Percentiles rank a stretch among this genome's conserved stretches.
These are phyloP conservation scores for Leishmania aethiopica DNA, from an alignment of 208 protist species.

Conservation along the genomic window DNA sequence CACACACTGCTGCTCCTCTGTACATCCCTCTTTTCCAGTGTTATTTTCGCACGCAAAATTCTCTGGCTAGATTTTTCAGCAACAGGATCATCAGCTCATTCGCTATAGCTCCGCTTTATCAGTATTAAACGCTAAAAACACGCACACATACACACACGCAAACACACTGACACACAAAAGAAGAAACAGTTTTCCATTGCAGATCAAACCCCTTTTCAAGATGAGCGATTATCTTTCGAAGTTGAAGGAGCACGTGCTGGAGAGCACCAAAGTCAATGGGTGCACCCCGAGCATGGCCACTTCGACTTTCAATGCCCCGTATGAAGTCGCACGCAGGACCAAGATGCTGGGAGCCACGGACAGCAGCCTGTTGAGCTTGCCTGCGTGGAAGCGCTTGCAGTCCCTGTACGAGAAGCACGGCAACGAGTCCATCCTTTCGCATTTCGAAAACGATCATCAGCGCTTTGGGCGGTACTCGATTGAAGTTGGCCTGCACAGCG, in stretches of 20 bases:
- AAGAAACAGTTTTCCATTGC: neutral
- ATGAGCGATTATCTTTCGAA: conserved; percentile 59
- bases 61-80: neutral
- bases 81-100: neutral
- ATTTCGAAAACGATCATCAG: conserved; percentile 66
- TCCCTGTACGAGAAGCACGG: conserved; percentile 71
- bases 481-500: conserved; percentile 55
- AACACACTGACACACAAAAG: neutral
- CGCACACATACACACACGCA: neutral
- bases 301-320: conserved; percentile 59
- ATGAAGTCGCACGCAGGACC: conserved; percentile 61
- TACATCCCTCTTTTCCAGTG: conserved; percentile 1
- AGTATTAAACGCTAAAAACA: neutral
- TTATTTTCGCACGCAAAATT: conserved; percentile 2
- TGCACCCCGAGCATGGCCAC: conserved; percentile 57
- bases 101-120: neutral
- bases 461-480: conserved; percentile 76
- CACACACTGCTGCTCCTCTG: conserved; percentile 2
- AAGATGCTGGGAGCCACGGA: conserved; percentile 44
- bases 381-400: conserved; percentile 65
- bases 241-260: conserved; percentile 46
- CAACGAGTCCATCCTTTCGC: conserved; percentile 58
- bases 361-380: conserved; percentile 42
- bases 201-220: conserved; percentile 1
- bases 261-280: conserved; percentile 31